Evolutionary conservation across 2,329 filamentous ascomycete species (phyloP).

Genomic region (Cryphonectria parasitica): DNA sequence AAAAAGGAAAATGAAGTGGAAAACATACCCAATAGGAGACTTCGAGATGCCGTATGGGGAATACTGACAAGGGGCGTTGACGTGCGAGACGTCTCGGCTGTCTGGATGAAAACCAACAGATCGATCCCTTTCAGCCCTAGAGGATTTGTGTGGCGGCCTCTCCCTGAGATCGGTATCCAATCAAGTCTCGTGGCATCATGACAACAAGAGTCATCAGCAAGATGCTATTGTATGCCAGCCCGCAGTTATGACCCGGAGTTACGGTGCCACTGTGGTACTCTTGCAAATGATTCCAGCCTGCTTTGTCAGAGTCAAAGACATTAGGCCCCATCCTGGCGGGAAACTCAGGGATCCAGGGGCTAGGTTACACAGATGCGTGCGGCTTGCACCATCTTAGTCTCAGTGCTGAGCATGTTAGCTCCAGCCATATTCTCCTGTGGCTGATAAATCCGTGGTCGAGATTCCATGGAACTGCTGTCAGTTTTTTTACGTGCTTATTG

Average conservation of each 20-base stretch:
- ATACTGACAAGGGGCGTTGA: not conserved
- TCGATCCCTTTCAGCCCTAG: slow-evolving; percentile 15
- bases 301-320: slow-evolving; percentile 16
- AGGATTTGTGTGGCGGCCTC: not conserved
- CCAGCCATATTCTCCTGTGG: slow-evolving; percentile 1
- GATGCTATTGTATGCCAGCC: not conserved
- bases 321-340: not conserved
- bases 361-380: not conserved
- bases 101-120: not conserved
- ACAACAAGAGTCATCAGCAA: not conserved
- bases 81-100: not conserved
- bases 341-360: not conserved
- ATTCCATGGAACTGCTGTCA: not conserved
- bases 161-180: slow-evolving; percentile 10
- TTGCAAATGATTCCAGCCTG: not conserved
- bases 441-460: slow-evolving; percentile 17
- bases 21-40: slow-evolving; percentile 9
- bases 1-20: fast-evolving
- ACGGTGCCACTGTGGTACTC: too few species aligned
- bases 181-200: not conserved
- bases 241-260: slow-evolving; percentile 21
- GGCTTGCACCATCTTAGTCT: not conserved
- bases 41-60: slow-evolving; percentile 1
- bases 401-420: not conserved
- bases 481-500: not conserved